phyloP scores from a whole-genome alignment of 2,329 filamentous ascomycete species.

The Pseudogymnoascus sp. region DNA sequence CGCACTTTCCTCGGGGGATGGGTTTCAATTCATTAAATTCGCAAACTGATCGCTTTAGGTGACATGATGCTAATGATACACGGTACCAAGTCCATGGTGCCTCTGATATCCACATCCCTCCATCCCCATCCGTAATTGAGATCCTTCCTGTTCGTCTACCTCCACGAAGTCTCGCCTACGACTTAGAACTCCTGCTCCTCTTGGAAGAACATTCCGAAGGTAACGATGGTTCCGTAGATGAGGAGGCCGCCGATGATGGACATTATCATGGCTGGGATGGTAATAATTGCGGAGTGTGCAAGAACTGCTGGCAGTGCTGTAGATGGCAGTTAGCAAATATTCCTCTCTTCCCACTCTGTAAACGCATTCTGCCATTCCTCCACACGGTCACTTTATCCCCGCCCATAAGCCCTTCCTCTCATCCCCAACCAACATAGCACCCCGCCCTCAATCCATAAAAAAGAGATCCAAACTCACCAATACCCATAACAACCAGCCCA shows the following conservation, averaged over 20 bases:
- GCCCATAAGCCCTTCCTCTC: too few species aligned
- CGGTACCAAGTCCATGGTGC: background rate
- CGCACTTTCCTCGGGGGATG: background rate
- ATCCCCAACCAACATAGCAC: background rate
- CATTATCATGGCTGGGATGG: conserved; percentile 85
- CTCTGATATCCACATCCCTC: conserved; percentile 1
- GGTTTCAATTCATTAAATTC: conserved; percentile 9
- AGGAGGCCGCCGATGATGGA: conserved; percentile 84
- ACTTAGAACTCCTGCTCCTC: conserved; percentile 90
- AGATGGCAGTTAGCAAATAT: conserved; percentile 7
- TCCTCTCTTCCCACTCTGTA: background rate
- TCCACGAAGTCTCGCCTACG: background rate
- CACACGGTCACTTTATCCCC: background rate
- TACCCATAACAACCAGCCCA: conserved; percentile 94
- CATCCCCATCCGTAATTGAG: background rate
- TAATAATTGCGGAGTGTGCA: conserved; percentile 79
- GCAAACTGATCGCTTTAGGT: background rate
- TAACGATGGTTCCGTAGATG: conserved; percentile 98
- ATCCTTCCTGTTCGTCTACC: background rate
- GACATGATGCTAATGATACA: conserved; percentile 11
- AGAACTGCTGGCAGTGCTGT: conserved; percentile 81
- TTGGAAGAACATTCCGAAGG: conserved; percentile 96
- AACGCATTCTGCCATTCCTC: background rate
- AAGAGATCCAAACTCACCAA: conserved; percentile 61
- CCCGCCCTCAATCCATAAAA: background rate